These are phyloP conservation scores for Chlamydomonas urium DNA, from an alignment of 139 green algal species.

Conservation along the genomic window DNA sequence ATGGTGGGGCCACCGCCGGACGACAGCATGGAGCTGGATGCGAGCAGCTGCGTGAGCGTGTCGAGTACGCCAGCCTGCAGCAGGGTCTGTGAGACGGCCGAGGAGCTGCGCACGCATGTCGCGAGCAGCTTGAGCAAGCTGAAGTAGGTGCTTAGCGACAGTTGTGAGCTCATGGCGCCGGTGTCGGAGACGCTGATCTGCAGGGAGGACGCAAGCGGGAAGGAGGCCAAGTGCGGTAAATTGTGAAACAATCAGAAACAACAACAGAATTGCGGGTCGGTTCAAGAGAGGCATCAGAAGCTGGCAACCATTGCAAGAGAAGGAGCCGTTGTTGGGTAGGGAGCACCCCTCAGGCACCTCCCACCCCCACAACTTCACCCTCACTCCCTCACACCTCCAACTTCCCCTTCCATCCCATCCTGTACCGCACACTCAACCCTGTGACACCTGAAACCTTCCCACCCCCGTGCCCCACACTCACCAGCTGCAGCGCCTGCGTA, in stretches of 20 bases:
- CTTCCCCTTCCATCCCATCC: too few species aligned
- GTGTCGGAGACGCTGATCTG: constrained; percentile 37
- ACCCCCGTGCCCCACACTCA: constrained; percentile 25
- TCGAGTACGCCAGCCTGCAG: constrained; percentile 49
- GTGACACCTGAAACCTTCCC: too few species aligned
- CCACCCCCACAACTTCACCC: too few species aligned
- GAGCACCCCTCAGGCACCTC: too few species aligned
- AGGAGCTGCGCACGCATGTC: constrained; percentile 51
- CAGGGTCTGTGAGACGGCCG: constrained; percentile 62
- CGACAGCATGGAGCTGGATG: constrained; percentile 53
- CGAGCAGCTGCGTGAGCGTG: constrained; percentile 44
- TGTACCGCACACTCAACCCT: too few species aligned
- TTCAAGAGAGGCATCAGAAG: too few species aligned
- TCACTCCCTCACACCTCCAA: too few species aligned
- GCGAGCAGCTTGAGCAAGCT: constrained; percentile 75
- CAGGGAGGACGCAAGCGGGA: not conserved
- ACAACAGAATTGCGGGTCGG: too few species aligned
- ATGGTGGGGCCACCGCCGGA: constrained; percentile 12
- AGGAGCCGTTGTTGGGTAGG: too few species aligned
- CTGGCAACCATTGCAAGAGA: too few species aligned
- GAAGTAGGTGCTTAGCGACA: constrained; percentile 75
- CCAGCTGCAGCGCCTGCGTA: constrained; percentile 66
- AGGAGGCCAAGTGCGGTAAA: not conserved
- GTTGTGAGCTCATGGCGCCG: constrained; percentile 61
- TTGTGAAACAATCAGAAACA: not conserved